Evolutionary conservation across 768 basidiomycete genomes (phyloP), one percentile per base, ranked within the genome.

Genomic region (Collybia mongolica): DNA sequence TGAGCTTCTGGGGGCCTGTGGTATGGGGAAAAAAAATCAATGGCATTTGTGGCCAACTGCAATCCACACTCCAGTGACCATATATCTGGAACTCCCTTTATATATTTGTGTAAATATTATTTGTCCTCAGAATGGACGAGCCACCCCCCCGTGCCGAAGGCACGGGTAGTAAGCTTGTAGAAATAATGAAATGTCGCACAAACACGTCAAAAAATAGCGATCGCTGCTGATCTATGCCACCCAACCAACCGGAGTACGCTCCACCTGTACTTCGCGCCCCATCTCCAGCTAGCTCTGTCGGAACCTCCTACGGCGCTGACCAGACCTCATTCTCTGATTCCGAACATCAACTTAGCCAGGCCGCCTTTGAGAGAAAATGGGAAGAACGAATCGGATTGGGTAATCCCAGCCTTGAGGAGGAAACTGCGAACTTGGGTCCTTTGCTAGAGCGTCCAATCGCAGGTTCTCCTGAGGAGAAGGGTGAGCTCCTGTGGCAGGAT

Each of bases 271-370:
- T 77, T 24, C 76, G 77, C 7, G 69, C 73, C 7, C 70, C 79
- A 2, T 82, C 80, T 8, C 78, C 79, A 11, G 72, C 79, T 15
- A 79, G 77, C 49, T 80, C 80, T 12, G 68, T 80, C 18, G 78
- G 78, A 38, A 79, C 76, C 14, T 56, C 68, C 1, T 76, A 77
- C 45, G 67, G 63, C 11, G 67, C 68, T 40, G 79, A 80, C 58
- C 72, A 75, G 52, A 79, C 76, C 1, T 69, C 75, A 2, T 59
- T 63, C 41, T 74, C 72, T 39, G 80, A 82, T 56, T 54, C 59
- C n/a, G 79, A 81, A 53, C 54, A 54, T 0, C 57, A 66, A 23
- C 56, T 78, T 29, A 65, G 65, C 23, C 67, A 73, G 38, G 46
- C 48, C 2, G 69, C 59, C 0, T 77, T 82, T 47, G 76, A 76